Conservation (phyloP, 2,329 filamentous ascomycete genomes). For the Lanzia echinophila region DNA sequence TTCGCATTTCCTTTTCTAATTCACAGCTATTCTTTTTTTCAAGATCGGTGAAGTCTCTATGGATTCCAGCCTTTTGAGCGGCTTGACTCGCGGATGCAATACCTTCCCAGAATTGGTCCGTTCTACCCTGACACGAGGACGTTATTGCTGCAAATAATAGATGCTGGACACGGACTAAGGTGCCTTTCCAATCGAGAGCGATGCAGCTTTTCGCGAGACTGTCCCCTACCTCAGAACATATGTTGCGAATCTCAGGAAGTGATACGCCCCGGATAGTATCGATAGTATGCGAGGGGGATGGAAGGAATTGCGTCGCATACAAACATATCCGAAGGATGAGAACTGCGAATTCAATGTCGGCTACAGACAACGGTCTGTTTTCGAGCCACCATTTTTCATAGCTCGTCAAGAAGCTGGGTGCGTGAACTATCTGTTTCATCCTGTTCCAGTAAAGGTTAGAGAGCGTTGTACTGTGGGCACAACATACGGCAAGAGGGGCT, state of each 20-base stretch:
- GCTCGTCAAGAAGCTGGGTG: not conserved
- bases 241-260: not conserved
- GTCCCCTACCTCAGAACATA: not conserved
- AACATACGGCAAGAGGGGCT: not conserved
- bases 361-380: not conserved
- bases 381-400: not conserved
- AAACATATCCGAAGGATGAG: not conserved
- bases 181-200: conserved; percentile 2
- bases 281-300: not conserved
- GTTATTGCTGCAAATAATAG: not conserved
- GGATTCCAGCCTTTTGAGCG: not conserved
- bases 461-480: not conserved
- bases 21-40: not conserved
- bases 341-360: not conserved
- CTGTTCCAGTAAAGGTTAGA: not conserved
- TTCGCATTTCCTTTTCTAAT: not conserved
- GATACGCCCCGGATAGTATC: not conserved
- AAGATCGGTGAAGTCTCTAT: not conserved
- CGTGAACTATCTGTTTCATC: not conserved
- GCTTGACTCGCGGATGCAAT: not conserved
- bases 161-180: not conserved
- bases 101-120: not conserved
- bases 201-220: not conserved
- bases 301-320: not conserved
- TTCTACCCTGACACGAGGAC: not conserved